These are phyloP conservation scores for Lenwebbia sp. DNA, from an alignment of 345 rosid species.

Conservation along the genomic window DNA sequence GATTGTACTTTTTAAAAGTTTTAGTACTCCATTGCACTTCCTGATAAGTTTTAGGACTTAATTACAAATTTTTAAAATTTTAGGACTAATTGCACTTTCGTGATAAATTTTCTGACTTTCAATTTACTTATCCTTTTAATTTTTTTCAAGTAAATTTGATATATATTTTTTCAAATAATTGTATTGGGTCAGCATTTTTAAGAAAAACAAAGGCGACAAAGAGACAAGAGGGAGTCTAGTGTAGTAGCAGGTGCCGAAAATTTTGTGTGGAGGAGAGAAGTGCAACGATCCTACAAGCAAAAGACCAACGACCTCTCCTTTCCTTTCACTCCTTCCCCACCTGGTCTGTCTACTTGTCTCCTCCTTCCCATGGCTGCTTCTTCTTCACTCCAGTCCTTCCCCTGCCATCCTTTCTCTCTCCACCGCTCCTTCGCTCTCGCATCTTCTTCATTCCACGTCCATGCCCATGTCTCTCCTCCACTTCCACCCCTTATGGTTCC, in stretches of 20 bases:
- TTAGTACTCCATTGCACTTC: no score
- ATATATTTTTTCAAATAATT: background rate
- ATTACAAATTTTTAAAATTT: no score
- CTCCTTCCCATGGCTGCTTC: background rate
- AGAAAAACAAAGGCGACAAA: background rate
- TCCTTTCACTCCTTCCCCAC: background rate
- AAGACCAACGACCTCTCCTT: background rate
- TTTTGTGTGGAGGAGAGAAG: constrained; percentile 16
- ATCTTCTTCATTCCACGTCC: constrained; percentile 10
- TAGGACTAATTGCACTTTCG: no score
- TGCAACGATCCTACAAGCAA: constrained; percentile 16
- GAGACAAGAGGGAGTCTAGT: background rate
- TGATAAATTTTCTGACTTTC: no score
- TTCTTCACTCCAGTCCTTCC: background rate
- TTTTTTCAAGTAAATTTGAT: no score
- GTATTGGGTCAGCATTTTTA: background rate
- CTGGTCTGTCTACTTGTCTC: background rate
- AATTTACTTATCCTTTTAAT: no score
- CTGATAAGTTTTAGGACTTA: no score
- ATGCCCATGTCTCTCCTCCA: constrained; percentile 8
- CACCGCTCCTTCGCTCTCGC: background rate
- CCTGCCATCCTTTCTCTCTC: background rate
- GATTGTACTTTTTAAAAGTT: no score
- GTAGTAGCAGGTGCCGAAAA: background rate
- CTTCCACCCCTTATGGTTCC: background rate